These are phyloP conservation scores for Nakazawaea ambrosiae DNA, from an alignment of 805 yeast genomes.

Conservation along the genomic window DNA sequence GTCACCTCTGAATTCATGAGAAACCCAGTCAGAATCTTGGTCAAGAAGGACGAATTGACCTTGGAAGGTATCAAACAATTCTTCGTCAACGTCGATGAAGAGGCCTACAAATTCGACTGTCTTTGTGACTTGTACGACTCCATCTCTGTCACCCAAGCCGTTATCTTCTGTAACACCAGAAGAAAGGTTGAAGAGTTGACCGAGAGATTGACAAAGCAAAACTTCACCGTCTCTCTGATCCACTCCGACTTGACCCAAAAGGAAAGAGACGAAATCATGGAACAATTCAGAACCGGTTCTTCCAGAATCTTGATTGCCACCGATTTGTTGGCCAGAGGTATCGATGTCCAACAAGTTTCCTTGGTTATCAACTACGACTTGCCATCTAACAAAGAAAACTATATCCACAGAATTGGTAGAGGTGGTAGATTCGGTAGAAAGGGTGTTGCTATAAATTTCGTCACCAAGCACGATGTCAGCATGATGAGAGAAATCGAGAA, in stretches of 20 bases:
- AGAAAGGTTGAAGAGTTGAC: constrained; percentile 90
- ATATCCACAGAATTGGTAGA: constrained; percentile 96
- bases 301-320: constrained; percentile 93
- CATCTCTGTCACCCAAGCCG: constrained; percentile 93
- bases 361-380: constrained; percentile 92
- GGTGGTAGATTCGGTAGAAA: constrained; percentile 98
- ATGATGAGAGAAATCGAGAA: constrained; percentile 69
- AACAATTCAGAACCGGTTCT: constrained; percentile 89
- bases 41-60: constrained; percentile 89
- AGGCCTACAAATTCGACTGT: constrained; percentile 93
- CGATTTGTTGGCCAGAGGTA: constrained; percentile 97
- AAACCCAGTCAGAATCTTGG: constrained; percentile 91
- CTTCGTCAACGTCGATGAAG: constrained; percentile 81
- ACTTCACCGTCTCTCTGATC: constrained; percentile 92
- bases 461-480: constrained; percentile 71
- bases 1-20: constrained; percentile 89
- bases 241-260: constrained; percentile 96
- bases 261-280: constrained; percentile 92
- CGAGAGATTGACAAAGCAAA: constrained; percentile 66
- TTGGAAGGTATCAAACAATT: constrained; percentile 93
- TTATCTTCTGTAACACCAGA: constrained; percentile 95
- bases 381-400: constrained; percentile 90
- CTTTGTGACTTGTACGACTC: constrained; percentile 93
- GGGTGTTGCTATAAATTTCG: constrained; percentile 95
- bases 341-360: constrained; percentile 97